Percentiles rank a stretch among this genome's conserved stretches.
phyloP scores from a whole-genome alignment of 352 stramenopile genomes.

The Ophiocytium majus region DNA sequence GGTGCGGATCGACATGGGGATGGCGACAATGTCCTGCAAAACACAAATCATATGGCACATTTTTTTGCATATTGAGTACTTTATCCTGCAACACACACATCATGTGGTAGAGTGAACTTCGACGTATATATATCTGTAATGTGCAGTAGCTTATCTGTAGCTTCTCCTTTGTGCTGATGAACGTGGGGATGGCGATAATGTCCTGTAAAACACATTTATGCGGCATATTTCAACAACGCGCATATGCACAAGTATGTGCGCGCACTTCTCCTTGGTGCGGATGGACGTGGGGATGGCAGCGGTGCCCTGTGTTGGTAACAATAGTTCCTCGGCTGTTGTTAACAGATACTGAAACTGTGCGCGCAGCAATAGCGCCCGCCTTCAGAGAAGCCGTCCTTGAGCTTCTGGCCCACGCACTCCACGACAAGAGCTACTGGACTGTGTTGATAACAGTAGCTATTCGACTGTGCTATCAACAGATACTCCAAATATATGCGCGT shows the following conservation, averaged over 20 bases:
- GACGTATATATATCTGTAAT: no score
- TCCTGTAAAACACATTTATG: conserved; percentile 52
- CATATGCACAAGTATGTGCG: neutral
- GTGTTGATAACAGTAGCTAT: no score
- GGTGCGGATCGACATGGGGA: conserved; percentile 94
- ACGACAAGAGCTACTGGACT: conserved; percentile 97
- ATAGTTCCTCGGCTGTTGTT: no score
- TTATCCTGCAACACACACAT: no score
- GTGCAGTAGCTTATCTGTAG: no score
- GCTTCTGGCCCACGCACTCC: conserved; percentile 87
- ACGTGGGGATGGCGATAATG: conserved; percentile 96
- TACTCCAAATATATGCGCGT: no score
- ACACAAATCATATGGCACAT: neutral
- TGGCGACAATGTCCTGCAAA: conserved; percentile 81
- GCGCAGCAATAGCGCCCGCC: no score
- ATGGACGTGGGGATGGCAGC: conserved; percentile 96
- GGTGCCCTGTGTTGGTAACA: no score
- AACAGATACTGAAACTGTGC: no score
- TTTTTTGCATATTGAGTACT: no score
- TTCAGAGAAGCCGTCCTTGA: conserved; percentile 82
- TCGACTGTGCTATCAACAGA: no score
- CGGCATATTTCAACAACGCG: neutral
- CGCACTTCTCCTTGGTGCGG: conserved; percentile 90
- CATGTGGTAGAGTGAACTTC: no score
- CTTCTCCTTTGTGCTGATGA: conserved; percentile 91